Base-by-base conservation (phyloP, 1,284 basidiomycete genomes). In the Mycena citricolor region DNA sequence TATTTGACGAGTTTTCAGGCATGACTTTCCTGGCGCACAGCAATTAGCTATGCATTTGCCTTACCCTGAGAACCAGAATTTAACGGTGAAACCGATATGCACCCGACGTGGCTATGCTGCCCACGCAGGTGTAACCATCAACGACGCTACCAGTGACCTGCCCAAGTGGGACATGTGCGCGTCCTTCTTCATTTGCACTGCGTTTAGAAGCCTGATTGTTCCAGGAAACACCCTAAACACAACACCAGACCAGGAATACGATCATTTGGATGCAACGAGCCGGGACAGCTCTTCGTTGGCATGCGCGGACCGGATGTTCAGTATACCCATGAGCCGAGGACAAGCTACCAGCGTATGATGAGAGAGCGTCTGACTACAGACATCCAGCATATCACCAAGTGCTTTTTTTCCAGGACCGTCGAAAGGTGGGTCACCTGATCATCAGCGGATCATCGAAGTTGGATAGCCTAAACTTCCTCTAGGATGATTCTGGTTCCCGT, bases 151-250 rank as follows among this genome's bases (percentile, higher is more conserved):
- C 37, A 66, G 69, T 3, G 86, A 89, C 57, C 65, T 89, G 11
- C 78, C 76, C 2, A 68, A 60, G 5, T 89, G 81, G 58, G 80
- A 89, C 47, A 88, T 85, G 86, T 85, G n/a, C n/a, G 69, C 41
- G 16, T n/a, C n/a, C n/a, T n/a, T n/a, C n/a, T n/a, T n/a, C n/a
- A n/a, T 54, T 57, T 2, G 69, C 68, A 13, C n/a, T 28, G 26
- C 13, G 8, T 32, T 32, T 17, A 17, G 28, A 11, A 11, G 0
- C 56, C 85, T 17, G 61, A 2, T 28, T 8, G 16, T 7, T 21
- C 25, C 43, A 77, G 75, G 73, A 66, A 65, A 55, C 62, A 71
- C 38, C 71, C 71, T 11, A 60, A 55, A n/a, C 55, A 56, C 4
- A 42, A 51, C 16, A 36, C 37, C 22, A 56, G 57, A 34, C 46